Percentiles rank a stretch among this genome's conserved stretches.
Evolutionary conservation across 2,329 filamentous ascomycete species (phyloP).

Genomic region (Fusarium tricinctum): DNA sequence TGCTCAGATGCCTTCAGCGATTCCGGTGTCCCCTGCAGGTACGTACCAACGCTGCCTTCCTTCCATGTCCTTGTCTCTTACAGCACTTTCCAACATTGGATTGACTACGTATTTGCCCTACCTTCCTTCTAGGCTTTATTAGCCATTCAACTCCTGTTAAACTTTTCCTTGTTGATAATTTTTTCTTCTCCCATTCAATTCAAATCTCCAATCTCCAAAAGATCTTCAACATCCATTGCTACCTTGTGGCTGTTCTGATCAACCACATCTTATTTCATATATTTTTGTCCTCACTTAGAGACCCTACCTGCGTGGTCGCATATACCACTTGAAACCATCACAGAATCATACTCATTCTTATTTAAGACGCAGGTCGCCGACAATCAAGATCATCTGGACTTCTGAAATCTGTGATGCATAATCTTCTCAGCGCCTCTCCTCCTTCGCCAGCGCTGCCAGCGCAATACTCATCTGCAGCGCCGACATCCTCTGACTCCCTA

Average conservation of each 20-base stretch:
- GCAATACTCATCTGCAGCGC: slow-evolving; percentile 50
- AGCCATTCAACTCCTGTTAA: slow-evolving; percentile 41
- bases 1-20: slow-evolving; percentile 51
- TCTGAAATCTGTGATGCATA: slow-evolving; percentile 63
- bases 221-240: slow-evolving; percentile 28
- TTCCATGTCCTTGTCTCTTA: slow-evolving; percentile 44
- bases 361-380: slow-evolving; percentile 52
- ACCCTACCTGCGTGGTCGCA: slow-evolving; percentile 24
- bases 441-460: slow-evolving; percentile 49
- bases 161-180: slow-evolving; percentile 18
- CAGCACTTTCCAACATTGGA: slow-evolving; percentile 29
- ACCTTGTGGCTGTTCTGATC: slow-evolving; percentile 12
- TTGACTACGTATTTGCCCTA: slow-evolving; percentile 35
- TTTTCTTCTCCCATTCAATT: slow-evolving; percentile 26
- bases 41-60: slow-evolving; percentile 38
- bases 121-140: slow-evolving; percentile 35
- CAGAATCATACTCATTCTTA: slow-evolving; percentile 25
- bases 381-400: slow-evolving; percentile 59
- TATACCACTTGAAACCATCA: slow-evolving; percentile 23
- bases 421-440: slow-evolving; percentile 54
- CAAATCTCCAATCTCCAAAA: slow-evolving; percentile 28
- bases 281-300: slow-evolving; percentile 13
- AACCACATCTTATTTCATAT: slow-evolving; percentile 12
- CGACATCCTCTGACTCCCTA: slow-evolving; percentile 42
- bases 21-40: slow-evolving; percentile 50